Percentiles rank a stretch among this genome's conserved stretches.
phyloP scores from a whole-genome alignment of 2,329 filamentous ascomycete genomes.

The Huntiella abstrusa region DNA sequence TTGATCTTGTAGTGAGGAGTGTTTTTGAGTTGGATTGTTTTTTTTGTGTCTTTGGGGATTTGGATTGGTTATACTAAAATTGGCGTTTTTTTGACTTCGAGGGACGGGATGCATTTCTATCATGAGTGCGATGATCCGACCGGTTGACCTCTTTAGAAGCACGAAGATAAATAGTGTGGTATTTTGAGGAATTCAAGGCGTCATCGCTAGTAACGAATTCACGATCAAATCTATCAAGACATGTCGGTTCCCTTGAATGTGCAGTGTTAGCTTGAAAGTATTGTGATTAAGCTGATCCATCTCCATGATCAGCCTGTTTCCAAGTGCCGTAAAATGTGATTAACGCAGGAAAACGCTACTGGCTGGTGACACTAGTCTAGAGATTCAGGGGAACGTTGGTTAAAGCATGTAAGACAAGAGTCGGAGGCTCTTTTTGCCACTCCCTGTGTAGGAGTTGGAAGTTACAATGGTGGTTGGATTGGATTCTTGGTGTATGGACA shows the following conservation, averaged over 20 bases:
- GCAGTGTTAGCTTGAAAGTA: neutral
- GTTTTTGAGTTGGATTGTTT: neutral
- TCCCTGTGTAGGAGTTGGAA: too few species aligned
- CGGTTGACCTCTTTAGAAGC: neutral
- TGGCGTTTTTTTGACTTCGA: conserved; percentile 6
- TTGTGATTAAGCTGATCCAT: too few species aligned
- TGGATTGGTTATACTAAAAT: neutral
- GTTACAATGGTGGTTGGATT: too few species aligned
- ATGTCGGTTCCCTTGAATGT: conserved; percentile 2
- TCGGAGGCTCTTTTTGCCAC: too few species aligned
- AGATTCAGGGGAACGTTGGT: too few species aligned
- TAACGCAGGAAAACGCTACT: too few species aligned
- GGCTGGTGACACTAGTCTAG: too few species aligned
- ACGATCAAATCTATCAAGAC: conserved; percentile 3
- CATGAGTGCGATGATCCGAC: conserved; percentile 5
- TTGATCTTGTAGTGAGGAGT: neutral
- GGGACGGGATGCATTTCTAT: conserved; percentile 6
- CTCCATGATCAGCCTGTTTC: too few species aligned
- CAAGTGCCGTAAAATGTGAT: too few species aligned
- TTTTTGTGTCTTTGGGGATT: conserved; percentile 3
- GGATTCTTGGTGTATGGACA: too few species aligned
- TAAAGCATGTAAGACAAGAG: too few species aligned
- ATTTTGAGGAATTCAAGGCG: neutral
- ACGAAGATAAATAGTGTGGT: neutral
- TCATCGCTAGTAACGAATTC: neutral